Evolutionary conservation across 345 rosid genomes (phyloP).

Genomic region (Pugionium cornutum): DNA sequence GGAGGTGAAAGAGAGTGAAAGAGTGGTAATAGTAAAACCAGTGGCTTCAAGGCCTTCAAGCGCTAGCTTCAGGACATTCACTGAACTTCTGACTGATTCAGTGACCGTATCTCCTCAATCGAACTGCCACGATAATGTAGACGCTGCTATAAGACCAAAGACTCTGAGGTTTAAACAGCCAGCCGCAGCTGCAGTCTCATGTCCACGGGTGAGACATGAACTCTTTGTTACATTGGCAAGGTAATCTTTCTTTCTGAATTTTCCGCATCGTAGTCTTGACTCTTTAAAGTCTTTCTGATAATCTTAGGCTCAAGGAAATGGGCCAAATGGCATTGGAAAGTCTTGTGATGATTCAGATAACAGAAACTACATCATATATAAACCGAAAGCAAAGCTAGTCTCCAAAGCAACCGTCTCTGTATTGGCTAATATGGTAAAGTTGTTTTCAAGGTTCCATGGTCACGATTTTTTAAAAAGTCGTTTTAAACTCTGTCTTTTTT

Average conservation of each 20-base stretch:
- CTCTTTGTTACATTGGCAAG: neutral
- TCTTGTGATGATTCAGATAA: constrained; percentile 49
- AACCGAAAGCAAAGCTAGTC: constrained; percentile 84
- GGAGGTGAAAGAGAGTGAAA: constrained; percentile 73
- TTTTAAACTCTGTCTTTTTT: too few species aligned
- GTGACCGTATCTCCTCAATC: constrained; percentile 51
- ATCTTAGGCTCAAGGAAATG: constrained; percentile 34
- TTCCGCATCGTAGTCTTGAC: constrained; percentile 13
- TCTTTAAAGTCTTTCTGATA: constrained; percentile 16
- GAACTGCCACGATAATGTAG: constrained; percentile 45
- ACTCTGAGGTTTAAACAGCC: constrained; percentile 54
- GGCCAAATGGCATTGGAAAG: constrained; percentile 30
- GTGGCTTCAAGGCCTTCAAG: constrained; percentile 83
- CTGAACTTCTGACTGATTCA: constrained; percentile 70
- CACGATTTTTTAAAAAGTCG: neutral
- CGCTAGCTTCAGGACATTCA: constrained; percentile 62
- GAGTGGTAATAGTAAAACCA: constrained; percentile 72
- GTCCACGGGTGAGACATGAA: constrained; percentile 50
- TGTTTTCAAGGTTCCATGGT: neutral
- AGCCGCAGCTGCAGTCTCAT: constrained; percentile 39
- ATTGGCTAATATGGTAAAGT: constrained; percentile 77
- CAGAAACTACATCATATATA: constrained; percentile 56
- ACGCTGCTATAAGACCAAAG: constrained; percentile 39
- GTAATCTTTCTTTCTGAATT: constrained; percentile 12
- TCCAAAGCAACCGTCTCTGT: constrained; percentile 76